Evolutionary conservation across 23 red algal genomes (phyloP).

Genomic region (Gracilaria domingensis): DNA sequence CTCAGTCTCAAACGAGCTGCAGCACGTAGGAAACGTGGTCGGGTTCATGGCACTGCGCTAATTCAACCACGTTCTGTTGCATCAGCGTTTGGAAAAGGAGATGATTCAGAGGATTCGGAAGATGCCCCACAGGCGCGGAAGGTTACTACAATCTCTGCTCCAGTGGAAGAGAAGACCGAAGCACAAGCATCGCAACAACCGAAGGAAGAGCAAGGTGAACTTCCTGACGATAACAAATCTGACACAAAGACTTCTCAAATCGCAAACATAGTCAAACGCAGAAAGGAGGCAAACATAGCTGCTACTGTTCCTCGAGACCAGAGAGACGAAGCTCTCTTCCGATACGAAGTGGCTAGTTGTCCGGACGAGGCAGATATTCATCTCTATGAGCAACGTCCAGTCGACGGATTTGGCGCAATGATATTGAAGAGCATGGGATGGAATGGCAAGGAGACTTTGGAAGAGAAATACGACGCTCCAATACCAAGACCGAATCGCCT

Average conservation of each 20-base stretch:
- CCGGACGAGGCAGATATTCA: slow-evolving; percentile 22
- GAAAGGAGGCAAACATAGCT: slow-evolving; percentile 11
- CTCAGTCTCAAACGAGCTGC: background rate
- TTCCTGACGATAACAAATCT: background rate
- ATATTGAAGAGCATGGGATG: slow-evolving; percentile 73
- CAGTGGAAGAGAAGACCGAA: background rate
- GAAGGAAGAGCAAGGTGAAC: background rate
- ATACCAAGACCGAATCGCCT: slow-evolving; percentile 42
- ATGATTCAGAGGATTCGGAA: slow-evolving; percentile 13
- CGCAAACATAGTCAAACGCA: slow-evolving; percentile 43
- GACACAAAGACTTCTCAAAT: slow-evolving; percentile 42
- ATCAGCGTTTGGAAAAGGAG: background rate
- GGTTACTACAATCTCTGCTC: slow-evolving; percentile 5
- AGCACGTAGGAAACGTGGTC: background rate
- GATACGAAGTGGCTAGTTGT: slow-evolving; percentile 46
- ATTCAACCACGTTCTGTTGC: background rate
- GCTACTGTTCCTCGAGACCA: background rate
- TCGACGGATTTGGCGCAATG: slow-evolving; percentile 69
- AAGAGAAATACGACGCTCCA: slow-evolving; percentile 1
- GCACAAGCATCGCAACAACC: background rate
- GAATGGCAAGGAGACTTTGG: slow-evolving; percentile 15
- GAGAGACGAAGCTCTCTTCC: slow-evolving; percentile 53
- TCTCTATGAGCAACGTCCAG: slow-evolving; percentile 36
- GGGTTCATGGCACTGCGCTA: background rate
- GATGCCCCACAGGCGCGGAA: background rate